A percentile compares a stretch with the other conserved stretches of the same genome.
These are phyloP conservation scores for Rosa chinensis DNA, from an alignment of 306 rosid species.

Conservation along the genomic window DNA sequence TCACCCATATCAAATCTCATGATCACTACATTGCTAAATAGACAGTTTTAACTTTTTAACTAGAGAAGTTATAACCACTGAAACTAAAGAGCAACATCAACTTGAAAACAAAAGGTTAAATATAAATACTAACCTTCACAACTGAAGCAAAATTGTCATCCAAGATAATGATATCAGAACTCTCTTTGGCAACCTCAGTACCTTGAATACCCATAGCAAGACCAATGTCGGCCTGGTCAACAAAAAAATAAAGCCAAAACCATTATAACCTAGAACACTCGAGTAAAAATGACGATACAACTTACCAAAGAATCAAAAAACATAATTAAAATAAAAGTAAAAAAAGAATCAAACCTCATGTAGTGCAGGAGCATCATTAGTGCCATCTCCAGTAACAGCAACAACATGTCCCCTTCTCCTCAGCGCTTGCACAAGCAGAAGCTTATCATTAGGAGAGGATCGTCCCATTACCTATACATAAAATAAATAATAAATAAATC, in stretches of 20 bases:
- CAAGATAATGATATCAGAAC: slow-evolving; percentile 86
- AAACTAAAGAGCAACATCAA: background rate
- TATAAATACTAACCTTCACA: slow-evolving; percentile 55
- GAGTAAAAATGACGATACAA: background rate
- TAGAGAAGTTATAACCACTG: background rate
- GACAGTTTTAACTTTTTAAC: background rate
- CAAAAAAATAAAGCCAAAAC: background rate
- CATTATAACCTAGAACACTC: background rate
- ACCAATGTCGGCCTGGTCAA: slow-evolving; percentile 78
- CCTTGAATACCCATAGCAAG: slow-evolving; percentile 93
- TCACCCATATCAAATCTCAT: background rate
- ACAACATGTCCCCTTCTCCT: slow-evolving; percentile 71
- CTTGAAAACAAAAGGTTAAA: background rate
- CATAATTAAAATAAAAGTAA: background rate
- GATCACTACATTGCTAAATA: background rate
- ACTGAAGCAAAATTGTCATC: slow-evolving; percentile 89
- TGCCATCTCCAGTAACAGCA: slow-evolving; percentile 96
- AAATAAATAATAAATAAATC: background rate
- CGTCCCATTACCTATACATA: slow-evolving; percentile 84
- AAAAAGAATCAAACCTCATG: slow-evolving; percentile 58
- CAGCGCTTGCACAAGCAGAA: slow-evolving; percentile 87
- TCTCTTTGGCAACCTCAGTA: slow-evolving; percentile 93
- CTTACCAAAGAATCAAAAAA: background rate
- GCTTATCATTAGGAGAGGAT: slow-evolving; percentile 89
- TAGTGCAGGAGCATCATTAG: slow-evolving; percentile 91